Evolutionary conservation across 2,329 filamentous ascomycete genomes (phyloP), one percentile per base, ranked within the genome.

Genomic region (Penicillium sp.): DNA sequence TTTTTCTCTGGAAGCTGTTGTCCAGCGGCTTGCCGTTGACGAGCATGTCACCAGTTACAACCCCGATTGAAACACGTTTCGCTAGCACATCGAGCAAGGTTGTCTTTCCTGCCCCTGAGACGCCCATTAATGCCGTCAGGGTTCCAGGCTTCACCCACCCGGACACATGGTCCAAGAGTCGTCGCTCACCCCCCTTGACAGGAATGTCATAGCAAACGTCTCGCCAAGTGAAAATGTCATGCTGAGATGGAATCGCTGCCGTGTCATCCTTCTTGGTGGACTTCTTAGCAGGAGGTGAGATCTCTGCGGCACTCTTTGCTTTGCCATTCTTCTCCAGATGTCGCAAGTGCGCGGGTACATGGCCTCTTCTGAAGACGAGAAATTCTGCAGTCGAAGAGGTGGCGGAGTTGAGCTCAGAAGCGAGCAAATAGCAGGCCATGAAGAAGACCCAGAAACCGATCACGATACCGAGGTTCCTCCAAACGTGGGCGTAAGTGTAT

Each of bases 381-480:
- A 83, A 78, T 60, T 90, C 85, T 0, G 83, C 85, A 1, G 78
- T 83, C 44, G 80, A 85, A 1, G 73, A 71, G 0, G 78, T 80
- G 1, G 78, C 73, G 0, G 83, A 83, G 65, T 86, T 86, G 56
- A 85, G 54, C 59, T 89, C 85, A 0, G 78, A 77, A 0, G 80
- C 79, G 12, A 79, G 39, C 43, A 88, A 77, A 66, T 89, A 87
- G 1, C 84, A 55, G 3, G 66, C 49, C 68, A 83, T 78, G 69
- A 88, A 87, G 47, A 76, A 79, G 28, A 86, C 56, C 44, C 84
- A 66, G 65, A 88, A 86, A 0, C 66, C 84, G 12, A 83, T 61
- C 2, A 88, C 63, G 47, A 89, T 85, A 1, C 84, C 85, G 49
- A 86, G 76, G 60, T 88, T 88, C 8, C 84, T 71, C 83, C 83